Conservation (phyloP, 2,329 filamentous ascomycete species). For the Achaetomium macrosporum region DNA sequence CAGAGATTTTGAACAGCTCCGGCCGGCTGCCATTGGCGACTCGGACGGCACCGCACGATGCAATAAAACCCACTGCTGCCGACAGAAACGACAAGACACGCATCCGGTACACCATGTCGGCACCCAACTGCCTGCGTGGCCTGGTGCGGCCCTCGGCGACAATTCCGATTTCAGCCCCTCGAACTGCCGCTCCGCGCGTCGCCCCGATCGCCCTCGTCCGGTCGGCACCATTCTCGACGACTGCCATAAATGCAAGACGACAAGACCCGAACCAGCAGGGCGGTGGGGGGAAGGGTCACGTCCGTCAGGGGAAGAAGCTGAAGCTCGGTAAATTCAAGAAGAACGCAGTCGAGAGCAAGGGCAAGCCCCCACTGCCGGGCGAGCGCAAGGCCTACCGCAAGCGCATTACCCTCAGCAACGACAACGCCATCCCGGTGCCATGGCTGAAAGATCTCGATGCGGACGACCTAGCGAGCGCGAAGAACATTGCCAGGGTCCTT, state of each 20-base stretch:
- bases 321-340: conserved; percentile 38
- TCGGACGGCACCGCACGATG: conserved; percentile 20
- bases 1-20: conserved; percentile 15
- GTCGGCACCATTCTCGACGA: conserved; percentile 42
- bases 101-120: conserved; percentile 42
- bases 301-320: conserved; percentile 37
- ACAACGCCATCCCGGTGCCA: conserved; percentile 76
- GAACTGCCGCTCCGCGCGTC: conserved; percentile 21
- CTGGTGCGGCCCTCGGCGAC: conserved; percentile 40
- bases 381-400: conserved; percentile 85
- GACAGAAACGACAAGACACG: conserved; percentile 11
- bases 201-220: conserved; percentile 27
- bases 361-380: conserved; percentile 60
- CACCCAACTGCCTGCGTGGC: conserved; percentile 54
- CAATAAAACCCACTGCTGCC: conserved; percentile 16
- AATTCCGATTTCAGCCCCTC: conserved; percentile 6
- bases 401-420: conserved; percentile 86
- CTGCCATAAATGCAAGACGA: conserved; percentile 23
- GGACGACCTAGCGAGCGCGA: conserved; percentile 48
- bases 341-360: conserved; percentile 37
- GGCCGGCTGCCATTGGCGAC: conserved; percentile 20
- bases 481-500: conserved; percentile 60
- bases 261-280: not conserved
- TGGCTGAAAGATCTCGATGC: conserved; percentile 58
- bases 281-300: conserved; percentile 15